These are phyloP conservation scores for Debaryomyces nepalensis DNA, from an alignment of 1,139 yeast genomes.

Conservation along the genomic window DNA sequence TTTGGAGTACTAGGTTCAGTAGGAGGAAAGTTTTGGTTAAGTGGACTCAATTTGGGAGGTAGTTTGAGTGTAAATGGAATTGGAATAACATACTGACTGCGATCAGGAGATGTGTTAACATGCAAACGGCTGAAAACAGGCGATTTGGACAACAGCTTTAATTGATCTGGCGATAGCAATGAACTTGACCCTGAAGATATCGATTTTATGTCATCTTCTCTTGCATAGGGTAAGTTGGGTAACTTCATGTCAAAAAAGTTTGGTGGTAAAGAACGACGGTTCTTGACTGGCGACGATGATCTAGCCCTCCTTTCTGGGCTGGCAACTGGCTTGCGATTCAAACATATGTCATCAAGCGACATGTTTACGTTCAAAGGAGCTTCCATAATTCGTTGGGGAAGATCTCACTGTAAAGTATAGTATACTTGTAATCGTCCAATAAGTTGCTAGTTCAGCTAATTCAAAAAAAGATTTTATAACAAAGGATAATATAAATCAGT, in stretches of 20 bases:
- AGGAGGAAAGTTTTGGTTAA: constrained; percentile 22
- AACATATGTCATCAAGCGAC: constrained; percentile 29
- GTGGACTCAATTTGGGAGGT: constrained; percentile 48
- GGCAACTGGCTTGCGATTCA: constrained; percentile 10
- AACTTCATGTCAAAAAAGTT: constrained; percentile 28
- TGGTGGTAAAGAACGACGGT: constrained; percentile 32
- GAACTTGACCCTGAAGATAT: constrained; percentile 21
- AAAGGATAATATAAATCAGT: neutral
- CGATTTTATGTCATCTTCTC: constrained; percentile 28
- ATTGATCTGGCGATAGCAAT: constrained; percentile 28
- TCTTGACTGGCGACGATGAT: constrained; percentile 37
- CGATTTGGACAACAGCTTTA: constrained; percentile 38
- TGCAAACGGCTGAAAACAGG: constrained; percentile 46
- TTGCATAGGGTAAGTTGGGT: constrained; percentile 28
- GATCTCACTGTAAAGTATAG: too few species aligned
- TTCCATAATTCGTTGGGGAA: too few species aligned
- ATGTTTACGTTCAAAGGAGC: constrained; percentile 7
- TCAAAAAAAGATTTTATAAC: neutral
- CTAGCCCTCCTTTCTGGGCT: constrained; percentile 30
- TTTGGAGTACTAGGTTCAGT: constrained; percentile 16
- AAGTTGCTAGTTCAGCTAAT: neutral
- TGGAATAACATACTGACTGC: constrained; percentile 43
- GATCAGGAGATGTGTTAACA: constrained; percentile 30
- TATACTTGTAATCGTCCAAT: too few species aligned
- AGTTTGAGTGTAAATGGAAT: constrained; percentile 48